Evolutionary conservation across 2,329 filamentous ascomycete species (phyloP).

Genomic region (Colletotrichum sidae): DNA sequence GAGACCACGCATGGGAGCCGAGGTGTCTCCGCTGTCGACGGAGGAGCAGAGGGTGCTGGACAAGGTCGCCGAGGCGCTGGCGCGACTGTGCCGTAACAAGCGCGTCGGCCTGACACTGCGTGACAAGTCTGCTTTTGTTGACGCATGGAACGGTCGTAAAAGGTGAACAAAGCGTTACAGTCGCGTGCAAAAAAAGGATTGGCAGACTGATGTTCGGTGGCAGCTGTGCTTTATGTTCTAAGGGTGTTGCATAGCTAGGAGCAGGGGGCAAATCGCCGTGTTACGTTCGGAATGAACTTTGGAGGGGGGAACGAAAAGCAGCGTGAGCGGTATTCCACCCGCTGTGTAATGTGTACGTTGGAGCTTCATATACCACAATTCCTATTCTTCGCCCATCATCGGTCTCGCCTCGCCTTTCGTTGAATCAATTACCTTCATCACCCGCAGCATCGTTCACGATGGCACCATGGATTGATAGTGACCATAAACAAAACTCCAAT

Average conservation of each 20-base stretch:
- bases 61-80: conserved; percentile 84
- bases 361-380: conserved; percentile 21
- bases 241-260: conserved; percentile 41
- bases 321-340: conserved; percentile 3
- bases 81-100: conserved; percentile 88
- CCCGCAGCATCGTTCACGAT: too few relatives aligned
- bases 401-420: not conserved
- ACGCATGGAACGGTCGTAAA: conserved; percentile 66
- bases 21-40: conserved; percentile 48
- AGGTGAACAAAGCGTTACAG: conserved; percentile 40
- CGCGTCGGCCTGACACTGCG: conserved; percentile 84
- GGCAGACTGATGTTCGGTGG: conserved; percentile 7
- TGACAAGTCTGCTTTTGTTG: conserved; percentile 87
- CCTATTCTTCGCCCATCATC: not conserved
- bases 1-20: conserved; percentile 45
- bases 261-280: conserved; percentile 21
- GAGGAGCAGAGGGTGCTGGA: conserved; percentile 81
- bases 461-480: not conserved
- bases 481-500: conserved; percentile 38
- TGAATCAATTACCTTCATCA: too few relatives aligned
- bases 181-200: not conserved
- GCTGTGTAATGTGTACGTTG: conserved; percentile 13
- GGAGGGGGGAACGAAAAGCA: not conserved
- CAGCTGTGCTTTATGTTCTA: conserved; percentile 10
- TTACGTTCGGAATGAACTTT: not conserved